Evolutionary conservation across 257 asterid genomes (phyloP).

Genomic region (Cruciata laevipes): DNA sequence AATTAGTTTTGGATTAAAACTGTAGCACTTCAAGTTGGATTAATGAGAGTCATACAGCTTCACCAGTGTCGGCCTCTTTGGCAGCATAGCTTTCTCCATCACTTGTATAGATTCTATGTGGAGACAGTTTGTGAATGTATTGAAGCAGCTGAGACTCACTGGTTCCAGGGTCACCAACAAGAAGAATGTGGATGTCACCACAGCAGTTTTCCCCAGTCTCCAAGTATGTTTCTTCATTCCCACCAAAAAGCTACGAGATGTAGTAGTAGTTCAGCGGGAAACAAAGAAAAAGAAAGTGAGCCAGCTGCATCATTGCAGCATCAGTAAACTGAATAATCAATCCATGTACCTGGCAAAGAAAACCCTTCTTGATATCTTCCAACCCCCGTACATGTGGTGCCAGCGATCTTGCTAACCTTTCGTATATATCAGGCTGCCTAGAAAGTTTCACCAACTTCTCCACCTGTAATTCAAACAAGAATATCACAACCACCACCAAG

Average conservation of each 20-base stretch:
- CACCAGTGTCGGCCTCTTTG: conserved; percentile 98
- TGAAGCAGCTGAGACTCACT: conserved; percentile 96
- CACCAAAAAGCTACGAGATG: conserved; percentile 64
- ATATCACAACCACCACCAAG: conserved; percentile 10
- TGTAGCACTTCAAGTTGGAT: too few relatives aligned
- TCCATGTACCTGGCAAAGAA: conserved; percentile 54
- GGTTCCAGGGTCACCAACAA: conserved; percentile 99
- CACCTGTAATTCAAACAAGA: conserved; percentile 43
- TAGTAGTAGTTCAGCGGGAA: too few relatives aligned
- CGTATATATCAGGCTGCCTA: conserved; percentile 77
- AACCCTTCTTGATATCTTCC: conserved; percentile 97
- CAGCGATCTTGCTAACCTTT: conserved; percentile 76
- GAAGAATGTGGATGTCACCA: conserved; percentile 48
- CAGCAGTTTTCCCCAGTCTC: too few relatives aligned
- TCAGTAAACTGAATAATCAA: too few relatives aligned
- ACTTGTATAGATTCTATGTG: too few relatives aligned
- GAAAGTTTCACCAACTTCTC: conserved; percentile 72
- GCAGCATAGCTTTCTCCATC: conserved; percentile 26
- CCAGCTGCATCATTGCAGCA: too few relatives aligned
- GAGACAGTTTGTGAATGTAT: conserved; percentile 85
- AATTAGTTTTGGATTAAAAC: too few relatives aligned
- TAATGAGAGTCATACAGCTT: conserved; percentile 43
- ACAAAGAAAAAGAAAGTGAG: too few relatives aligned
- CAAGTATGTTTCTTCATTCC: conserved; percentile 46
- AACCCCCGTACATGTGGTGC: conserved; percentile 98